Conservation (phyloP, 31 red algal genomes). For the Porphyra umbilicalis region DNA sequence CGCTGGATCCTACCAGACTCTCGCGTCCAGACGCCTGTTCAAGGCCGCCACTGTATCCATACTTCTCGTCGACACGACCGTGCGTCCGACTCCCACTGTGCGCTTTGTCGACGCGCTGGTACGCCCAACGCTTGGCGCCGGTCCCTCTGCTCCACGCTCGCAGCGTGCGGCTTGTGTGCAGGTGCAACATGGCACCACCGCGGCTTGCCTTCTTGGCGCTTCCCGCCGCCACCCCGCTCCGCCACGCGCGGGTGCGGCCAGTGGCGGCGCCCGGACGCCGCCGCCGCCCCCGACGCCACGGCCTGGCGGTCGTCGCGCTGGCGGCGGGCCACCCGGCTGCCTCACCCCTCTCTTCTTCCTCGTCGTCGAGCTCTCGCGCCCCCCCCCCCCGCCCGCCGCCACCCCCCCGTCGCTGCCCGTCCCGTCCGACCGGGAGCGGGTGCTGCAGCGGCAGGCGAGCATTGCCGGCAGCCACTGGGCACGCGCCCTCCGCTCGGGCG, state of each 20-base stretch:
- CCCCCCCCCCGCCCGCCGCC: too few relatives aligned
- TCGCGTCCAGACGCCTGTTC: too few relatives aligned
- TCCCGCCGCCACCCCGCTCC: not conserved
- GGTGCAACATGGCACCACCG: not conserved
- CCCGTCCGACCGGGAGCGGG: not conserved
- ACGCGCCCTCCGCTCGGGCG: slow-evolving; percentile 7
- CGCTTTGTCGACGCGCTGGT: too few relatives aligned
- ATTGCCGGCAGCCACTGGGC: slow-evolving; percentile 9
- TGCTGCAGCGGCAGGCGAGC: slow-evolving; percentile 6
- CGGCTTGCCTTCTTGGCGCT: not conserved
- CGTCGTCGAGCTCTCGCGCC: not conserved
- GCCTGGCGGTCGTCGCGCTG: not conserved
- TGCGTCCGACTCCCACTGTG: too few relatives aligned
- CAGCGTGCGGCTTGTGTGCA: too few relatives aligned
- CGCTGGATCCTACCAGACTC: too few relatives aligned
- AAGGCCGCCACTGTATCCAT: too few relatives aligned
- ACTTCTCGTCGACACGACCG: too few relatives aligned
- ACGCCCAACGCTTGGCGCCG: too few relatives aligned
- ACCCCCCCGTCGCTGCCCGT: not conserved
- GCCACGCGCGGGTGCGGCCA: not conserved
- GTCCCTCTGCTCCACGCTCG: too few relatives aligned
- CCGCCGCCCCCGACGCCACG: not conserved
- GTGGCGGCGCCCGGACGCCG: not conserved
- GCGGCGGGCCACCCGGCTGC: not conserved
- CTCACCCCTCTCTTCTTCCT: not conserved